Base-by-base conservation (phyloP, 805 yeast genomes). In the Candida yuanshanica region DNA sequence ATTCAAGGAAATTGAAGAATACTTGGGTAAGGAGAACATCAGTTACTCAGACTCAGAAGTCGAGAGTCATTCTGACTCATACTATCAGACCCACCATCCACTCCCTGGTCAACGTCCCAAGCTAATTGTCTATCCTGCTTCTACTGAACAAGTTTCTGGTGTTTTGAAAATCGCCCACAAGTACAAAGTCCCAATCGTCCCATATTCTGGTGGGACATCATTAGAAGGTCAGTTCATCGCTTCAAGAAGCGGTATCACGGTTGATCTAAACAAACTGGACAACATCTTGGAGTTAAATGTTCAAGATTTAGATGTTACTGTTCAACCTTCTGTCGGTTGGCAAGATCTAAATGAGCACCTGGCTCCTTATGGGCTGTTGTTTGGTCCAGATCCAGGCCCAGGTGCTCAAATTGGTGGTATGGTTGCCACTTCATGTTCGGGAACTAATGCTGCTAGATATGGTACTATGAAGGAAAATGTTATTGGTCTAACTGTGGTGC, bases 291-390 rank as follows among this genome's bases (percentile, higher is more conserved):
- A 65, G 20, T 60, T 85, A 26, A 77, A 83, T 53, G 70, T 71
- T 37, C 68, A 72, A 20, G 95, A 85, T 59, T 62, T 84, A 52
- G 93, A 85, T 58, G 74, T 81, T 12, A 74, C 70, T 10, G 87
- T 85, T 4, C 87, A 85, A 56, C 85, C 89, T 0, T 89, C 90
- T 18, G 79, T 85, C 9, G 84, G 83, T 1, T 84, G 93, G 91
- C 84, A 80, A 60, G 81, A 78, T 31, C 63, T 85, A 42, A 75
- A 74, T 47, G 78, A 75, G 20, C 72, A 62, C 42, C 52, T 80
- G 39, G 58, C 55, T 7, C 74, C 74, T 7, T 54, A 71, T 38
- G 75, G 75, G 0, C 59, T 81, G 17, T 52, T 85, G 55, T 81
- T 85, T 56, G 93, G 93, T 0, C 83, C 84, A 13, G 91, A 83